Evolutionary conservation across 495 filamentous ascomycete genomes (phyloP), one percentile per base, ranked within the genome.

Genomic region (Podospora didyma): DNA sequence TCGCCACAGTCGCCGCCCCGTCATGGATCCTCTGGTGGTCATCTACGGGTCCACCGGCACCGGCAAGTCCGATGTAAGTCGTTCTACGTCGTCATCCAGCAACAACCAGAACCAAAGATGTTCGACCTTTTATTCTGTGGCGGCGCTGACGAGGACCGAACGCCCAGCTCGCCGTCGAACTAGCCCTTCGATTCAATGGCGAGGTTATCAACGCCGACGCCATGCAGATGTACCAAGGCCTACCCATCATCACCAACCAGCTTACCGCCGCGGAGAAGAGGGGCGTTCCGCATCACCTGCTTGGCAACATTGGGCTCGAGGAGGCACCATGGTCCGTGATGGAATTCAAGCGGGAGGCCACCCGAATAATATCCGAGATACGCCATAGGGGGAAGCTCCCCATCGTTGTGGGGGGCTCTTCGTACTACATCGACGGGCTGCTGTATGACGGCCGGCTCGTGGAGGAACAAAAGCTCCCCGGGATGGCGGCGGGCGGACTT

Each of bases 161-260:
- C n/a, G 51, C 52, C 45, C 60, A 97, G 93, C 88, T 99, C 60
- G 95, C 95, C 51, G 89, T 99, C 9, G 89, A 96, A 46, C 69
- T 99, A 26, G 94, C 95, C 3, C 77, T 78, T 35, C 80, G 79
- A 34, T 92, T 89, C 73, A 88, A 96, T 70, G 95, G 95, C 60
- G 95, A 99, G 73, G 82, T 99, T 51, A 90, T 99, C 77, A 99
- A 99, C 67, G 92, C 89, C 49, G 95, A 99, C 75, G 94, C 94
- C n/a, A 94, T 99, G 89, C 95, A 97, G 69, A 86, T 99, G 80
- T 99, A 99, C 64, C 77, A 83, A 34, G 95, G 92, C 9, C 77
- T 99, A 19, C 92, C 94, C 1, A 88, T 97, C 59, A 92, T 97
- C 53, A 99, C 95, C 17, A 99, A 99, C 71, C 93, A 97, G 66